Evolutionary conservation across 768 basidiomycete genomes (phyloP).

Genomic region (Tulasnella calospora): DNA sequence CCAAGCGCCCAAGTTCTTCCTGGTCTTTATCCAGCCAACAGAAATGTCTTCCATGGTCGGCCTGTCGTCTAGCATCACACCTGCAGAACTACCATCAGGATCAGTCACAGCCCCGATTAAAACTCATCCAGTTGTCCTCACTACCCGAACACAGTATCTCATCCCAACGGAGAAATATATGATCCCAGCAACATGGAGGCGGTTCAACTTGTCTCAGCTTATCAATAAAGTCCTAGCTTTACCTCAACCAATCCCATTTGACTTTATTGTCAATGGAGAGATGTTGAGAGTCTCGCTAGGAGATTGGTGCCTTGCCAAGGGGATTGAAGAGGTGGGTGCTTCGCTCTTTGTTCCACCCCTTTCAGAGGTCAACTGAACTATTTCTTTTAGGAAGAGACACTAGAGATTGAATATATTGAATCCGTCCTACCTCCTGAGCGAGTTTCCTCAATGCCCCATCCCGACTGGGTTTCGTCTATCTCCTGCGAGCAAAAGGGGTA

Average conservation of each 20-base stretch:
- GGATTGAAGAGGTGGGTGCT: slow-evolving; percentile 58
- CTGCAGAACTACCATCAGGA: not conserved
- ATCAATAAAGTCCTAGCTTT: slow-evolving; percentile 88
- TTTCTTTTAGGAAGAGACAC: slow-evolving; percentile 66
- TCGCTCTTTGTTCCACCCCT: slow-evolving; percentile 10
- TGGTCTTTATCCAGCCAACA: not conserved
- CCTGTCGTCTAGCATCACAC: not conserved
- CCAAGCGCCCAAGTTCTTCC: not conserved
- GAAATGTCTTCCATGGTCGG: not conserved
- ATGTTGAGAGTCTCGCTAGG: slow-evolving; percentile 65
- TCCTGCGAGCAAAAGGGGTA: slow-evolving; percentile 58
- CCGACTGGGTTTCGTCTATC: slow-evolving; percentile 91
- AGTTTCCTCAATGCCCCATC: slow-evolving; percentile 71
- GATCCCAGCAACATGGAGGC: slow-evolving; percentile 82
- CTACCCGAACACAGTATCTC: slow-evolving; percentile 64
- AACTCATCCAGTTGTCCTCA: slow-evolving; percentile 55
- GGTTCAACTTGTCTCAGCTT: slow-evolving; percentile 95
- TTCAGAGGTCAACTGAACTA: not conserved
- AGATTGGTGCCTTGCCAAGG: slow-evolving; percentile 69
- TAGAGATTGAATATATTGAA: slow-evolving; percentile 89
- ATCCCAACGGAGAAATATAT: slow-evolving; percentile 87
- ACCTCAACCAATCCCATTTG: slow-evolving; percentile 75
- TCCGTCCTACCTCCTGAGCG: slow-evolving; percentile 82
- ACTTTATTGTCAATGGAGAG: slow-evolving; percentile 84
- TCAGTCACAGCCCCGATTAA: not conserved